Conservation (phyloP, 371 early-diverging fungal species). For the Zychaea mexicana region DNA sequence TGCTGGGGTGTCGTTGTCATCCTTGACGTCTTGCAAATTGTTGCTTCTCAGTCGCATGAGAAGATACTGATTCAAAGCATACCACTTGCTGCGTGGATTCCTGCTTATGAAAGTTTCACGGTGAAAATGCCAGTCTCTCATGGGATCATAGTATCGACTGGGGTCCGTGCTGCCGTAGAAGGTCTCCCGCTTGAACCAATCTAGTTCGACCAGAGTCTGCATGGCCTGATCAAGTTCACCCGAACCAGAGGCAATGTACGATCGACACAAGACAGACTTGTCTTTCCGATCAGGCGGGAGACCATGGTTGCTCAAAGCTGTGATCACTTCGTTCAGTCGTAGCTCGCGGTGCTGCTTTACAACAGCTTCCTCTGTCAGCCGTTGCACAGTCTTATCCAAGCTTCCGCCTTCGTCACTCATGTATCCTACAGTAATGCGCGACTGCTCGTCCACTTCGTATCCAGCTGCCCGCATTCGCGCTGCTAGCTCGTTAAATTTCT, state of each 20-base stretch:
- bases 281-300: too few relatives aligned
- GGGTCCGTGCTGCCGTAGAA: background rate
- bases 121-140: background rate
- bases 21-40: background rate
- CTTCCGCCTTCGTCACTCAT: too few relatives aligned
- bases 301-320: too few relatives aligned
- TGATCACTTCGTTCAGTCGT: too few relatives aligned
- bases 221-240: background rate
- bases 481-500: background rate
- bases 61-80: background rate
- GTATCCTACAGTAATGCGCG: too few relatives aligned
- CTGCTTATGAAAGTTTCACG: background rate
- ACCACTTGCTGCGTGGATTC: background rate
- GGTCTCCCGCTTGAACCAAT: background rate
- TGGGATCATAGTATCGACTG: background rate
- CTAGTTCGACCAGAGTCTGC: background rate
- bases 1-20: background rate
- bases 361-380: too few relatives aligned
- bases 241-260: background rate
- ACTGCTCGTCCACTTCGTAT: background rate
- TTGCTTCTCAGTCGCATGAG: background rate
- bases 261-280: background rate
- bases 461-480: background rate
- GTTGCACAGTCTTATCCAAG: too few relatives aligned
- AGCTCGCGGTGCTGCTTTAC: too few relatives aligned